Evolutionary conservation across 192 early-diverging fungal species (phyloP).

Genomic region (Coemansia sp.): DNA sequence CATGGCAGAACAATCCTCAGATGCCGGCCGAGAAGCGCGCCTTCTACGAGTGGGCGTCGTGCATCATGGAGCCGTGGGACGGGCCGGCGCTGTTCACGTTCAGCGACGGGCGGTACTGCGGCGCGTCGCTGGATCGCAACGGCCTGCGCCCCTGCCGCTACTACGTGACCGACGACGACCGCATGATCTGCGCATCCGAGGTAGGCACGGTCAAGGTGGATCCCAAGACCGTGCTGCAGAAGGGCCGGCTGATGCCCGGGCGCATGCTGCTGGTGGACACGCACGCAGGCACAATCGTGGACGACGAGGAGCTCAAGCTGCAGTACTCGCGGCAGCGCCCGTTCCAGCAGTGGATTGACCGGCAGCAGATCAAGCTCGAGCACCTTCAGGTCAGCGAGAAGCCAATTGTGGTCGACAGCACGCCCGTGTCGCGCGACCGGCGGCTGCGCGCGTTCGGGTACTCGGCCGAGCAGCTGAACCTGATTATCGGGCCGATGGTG

Average conservation of each 20-base stretch:
- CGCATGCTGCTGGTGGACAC: slow-evolving; percentile 98
- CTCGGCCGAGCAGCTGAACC: slow-evolving; percentile 88
- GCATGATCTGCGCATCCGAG: slow-evolving; percentile 98
- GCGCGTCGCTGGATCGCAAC: slow-evolving; percentile 98
- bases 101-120: slow-evolving; percentile 93
- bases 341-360: slow-evolving; percentile 81
- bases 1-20: slow-evolving; percentile 86
- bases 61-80: slow-evolving; percentile 98
- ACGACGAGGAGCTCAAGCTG: slow-evolving; percentile 86
- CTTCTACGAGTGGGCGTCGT: slow-evolving; percentile 97
- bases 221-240: slow-evolving; percentile 72
- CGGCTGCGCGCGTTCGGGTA: slow-evolving; percentile 85
- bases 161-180: slow-evolving; percentile 85
- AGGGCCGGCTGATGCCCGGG: slow-evolving; percentile 94
- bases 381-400: slow-evolving; percentile 48
- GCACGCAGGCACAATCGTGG: slow-evolving; percentile 79
- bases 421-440: slow-evolving; percentile 66
- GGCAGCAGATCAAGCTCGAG: slow-evolving; percentile 73
- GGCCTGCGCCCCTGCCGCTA: slow-evolving; percentile 97
- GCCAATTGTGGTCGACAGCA: slow-evolving; percentile 55
- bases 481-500: slow-evolving; percentile 88
- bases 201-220: slow-evolving; percentile 87
- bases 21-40: slow-evolving; percentile 81
- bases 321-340: slow-evolving; percentile 63
- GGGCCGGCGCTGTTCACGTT: slow-evolving; percentile 98